Percentiles rank a stretch among this genome's conserved stretches.
Conservation (phyloP, 1,284 basidiomycete species). For the Acaromyces ingoldii region DNA sequence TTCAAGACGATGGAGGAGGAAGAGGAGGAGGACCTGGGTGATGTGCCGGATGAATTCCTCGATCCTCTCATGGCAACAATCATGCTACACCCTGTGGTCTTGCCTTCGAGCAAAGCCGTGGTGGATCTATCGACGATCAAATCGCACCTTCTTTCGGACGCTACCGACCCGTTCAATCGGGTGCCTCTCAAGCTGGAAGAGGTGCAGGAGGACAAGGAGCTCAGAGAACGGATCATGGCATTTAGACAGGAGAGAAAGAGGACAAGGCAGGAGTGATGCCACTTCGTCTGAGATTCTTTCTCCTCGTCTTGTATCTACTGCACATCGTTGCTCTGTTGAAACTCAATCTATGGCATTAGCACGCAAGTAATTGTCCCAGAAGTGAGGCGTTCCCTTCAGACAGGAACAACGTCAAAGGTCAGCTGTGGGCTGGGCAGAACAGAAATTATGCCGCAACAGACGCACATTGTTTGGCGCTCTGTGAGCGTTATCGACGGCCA, state of each 20-base stretch:
- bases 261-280: neutral
- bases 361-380: too few relatives aligned
- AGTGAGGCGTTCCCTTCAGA: too few relatives aligned
- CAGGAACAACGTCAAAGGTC: too few relatives aligned
- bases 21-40: conserved; percentile 82
- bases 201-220: conserved; percentile 38
- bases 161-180: conserved; percentile 59
- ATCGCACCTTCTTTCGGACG: conserved; percentile 83
- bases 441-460: too few relatives aligned
- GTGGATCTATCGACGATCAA: conserved; percentile 93
- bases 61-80: conserved; percentile 88
- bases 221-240: conserved; percentile 37
- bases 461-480: conserved; percentile 69
- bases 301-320: too few relatives aligned
- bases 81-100: conserved; percentile 90
- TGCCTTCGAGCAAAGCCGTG: conserved; percentile 76
- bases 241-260: conserved; percentile 28
- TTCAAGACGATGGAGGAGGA: conserved; percentile 70
- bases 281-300: neutral
- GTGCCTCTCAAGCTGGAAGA: conserved; percentile 53
- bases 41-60: conserved; percentile 90
- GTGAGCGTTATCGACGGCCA: conserved; percentile 59
- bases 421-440: too few relatives aligned
- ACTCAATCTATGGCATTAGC: too few relatives aligned
- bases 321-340: too few relatives aligned